Evolutionary conservation across 1,284 basidiomycete species (phyloP).

Genomic region (Cryptococcus depauperatus): DNA sequence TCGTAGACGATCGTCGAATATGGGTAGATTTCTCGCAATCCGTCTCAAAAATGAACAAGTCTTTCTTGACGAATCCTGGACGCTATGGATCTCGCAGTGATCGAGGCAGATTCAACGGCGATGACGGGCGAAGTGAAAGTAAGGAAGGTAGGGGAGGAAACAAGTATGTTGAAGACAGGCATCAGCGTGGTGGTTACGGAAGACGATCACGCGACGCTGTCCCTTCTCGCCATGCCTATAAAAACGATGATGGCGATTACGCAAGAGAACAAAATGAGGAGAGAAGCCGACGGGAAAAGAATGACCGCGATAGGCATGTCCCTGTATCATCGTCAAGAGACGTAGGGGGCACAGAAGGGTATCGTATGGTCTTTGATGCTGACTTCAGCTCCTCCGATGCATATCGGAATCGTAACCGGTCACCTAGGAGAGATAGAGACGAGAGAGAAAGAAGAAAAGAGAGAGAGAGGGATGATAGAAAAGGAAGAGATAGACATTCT

Average conservation of each 20-base stretch:
- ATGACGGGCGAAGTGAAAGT: background rate
- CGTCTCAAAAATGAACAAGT: slow-evolving; percentile 56
- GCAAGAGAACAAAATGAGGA: slow-evolving; percentile 5
- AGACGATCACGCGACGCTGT: slow-evolving; percentile 8
- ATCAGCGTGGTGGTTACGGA: slow-evolving; percentile 17
- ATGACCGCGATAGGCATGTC: background rate
- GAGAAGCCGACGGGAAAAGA: background rate
- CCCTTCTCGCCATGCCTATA: slow-evolving; percentile 1
- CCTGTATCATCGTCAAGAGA: slow-evolving; percentile 9
- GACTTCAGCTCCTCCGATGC: background rate
- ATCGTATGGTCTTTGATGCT: slow-evolving; percentile 17
- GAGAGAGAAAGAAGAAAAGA: slow-evolving; percentile 13
- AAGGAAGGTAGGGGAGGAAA: slow-evolving; percentile 3
- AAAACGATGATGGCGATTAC: slow-evolving; percentile 4
- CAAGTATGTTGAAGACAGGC: too few relatives aligned
- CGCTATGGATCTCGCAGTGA: slow-evolving; percentile 17
- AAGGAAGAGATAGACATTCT: slow-evolving; percentile 3
- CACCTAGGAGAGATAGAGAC: slow-evolving; percentile 6
- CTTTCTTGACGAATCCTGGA: slow-evolving; percentile 32
- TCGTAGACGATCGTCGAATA: slow-evolving; percentile 96
- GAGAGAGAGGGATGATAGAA: background rate
- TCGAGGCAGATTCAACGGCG: slow-evolving; percentile 12
- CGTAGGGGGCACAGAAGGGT: slow-evolving; percentile 9
- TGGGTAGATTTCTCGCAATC: slow-evolving; percentile 99
- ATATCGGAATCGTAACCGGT: slow-evolving; percentile 10